Conservation (phyloP, 768 basidiomycete genomes). For the Pisolithus orientalis region DNA sequence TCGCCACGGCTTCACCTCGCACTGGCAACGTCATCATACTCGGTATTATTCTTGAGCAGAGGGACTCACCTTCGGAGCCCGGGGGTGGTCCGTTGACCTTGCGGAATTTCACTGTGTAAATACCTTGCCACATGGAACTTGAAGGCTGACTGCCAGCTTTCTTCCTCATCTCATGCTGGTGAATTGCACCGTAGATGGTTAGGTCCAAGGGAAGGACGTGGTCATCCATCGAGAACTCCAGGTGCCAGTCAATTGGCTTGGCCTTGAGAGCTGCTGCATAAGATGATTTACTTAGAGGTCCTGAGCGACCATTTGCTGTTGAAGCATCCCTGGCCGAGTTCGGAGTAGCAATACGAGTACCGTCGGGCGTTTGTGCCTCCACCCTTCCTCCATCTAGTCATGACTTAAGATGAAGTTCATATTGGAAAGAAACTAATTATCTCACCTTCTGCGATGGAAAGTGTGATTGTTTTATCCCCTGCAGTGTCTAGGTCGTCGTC, state of each 20-base stretch:
- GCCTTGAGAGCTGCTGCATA: constrained; percentile 94
- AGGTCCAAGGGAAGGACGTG: constrained; percentile 77
- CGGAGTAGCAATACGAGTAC: constrained; percentile 90
- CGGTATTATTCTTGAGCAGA: neutral
- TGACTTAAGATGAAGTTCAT: constrained; percentile 4
- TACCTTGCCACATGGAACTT: constrained; percentile 80
- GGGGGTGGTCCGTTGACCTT: constrained; percentile 83
- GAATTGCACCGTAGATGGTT: constrained; percentile 95
- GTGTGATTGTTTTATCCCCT: constrained; percentile 79
- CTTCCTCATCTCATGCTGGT: constrained; percentile 83
- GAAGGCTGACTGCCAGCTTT: constrained; percentile 56
- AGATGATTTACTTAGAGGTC: constrained; percentile 46
- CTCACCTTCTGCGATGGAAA: constrained; percentile 75
- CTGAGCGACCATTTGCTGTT: constrained; percentile 27
- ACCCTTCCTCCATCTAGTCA: constrained; percentile 80
- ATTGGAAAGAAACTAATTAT: neutral
- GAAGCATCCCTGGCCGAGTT: constrained; percentile 43
- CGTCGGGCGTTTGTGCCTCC: constrained; percentile 95
- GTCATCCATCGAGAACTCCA: constrained; percentile 93
- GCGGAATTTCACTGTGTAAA: constrained; percentile 90
- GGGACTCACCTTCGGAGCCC: constrained; percentile 47
- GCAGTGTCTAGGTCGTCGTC: constrained; percentile 75
- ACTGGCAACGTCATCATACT: constrained; percentile 10
- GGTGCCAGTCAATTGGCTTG: constrained; percentile 93
- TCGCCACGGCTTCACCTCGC: constrained; percentile 37